These are phyloP conservation scores for Silene conica DNA, from an alignment of 148 eudicot genomes.

Conservation along the genomic window DNA sequence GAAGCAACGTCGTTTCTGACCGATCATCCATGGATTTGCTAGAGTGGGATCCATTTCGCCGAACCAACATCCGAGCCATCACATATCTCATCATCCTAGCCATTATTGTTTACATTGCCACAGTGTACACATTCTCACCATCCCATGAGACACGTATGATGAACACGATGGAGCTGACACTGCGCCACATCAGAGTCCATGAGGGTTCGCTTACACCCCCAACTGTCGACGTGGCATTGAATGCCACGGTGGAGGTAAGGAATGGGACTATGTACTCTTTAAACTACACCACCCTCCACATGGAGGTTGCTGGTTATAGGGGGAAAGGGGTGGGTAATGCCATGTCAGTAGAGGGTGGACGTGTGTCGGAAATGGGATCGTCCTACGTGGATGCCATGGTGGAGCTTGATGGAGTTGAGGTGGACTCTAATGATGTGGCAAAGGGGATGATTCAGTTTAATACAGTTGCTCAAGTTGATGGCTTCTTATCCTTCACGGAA, in stretches of 20 bases:
- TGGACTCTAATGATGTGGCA: constrained; percentile 47
- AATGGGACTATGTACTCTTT: constrained; percentile 48
- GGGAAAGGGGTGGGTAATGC: constrained; percentile 62
- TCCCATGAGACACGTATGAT: constrained; percentile 41
- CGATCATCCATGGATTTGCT: constrained; percentile 7
- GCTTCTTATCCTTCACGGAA: constrained; percentile 34
- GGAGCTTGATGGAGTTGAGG: constrained; percentile 38
- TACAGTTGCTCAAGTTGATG: constrained; percentile 47
- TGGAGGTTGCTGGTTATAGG: constrained; percentile 52
- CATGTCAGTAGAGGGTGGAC: constrained; percentile 46
- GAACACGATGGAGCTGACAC: constrained; percentile 38
- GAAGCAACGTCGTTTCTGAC: constrained; percentile 42
- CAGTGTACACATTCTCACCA: constrained; percentile 53
- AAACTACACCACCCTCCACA: constrained; percentile 30
- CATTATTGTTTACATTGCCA: constrained; percentile 23
- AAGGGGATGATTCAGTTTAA: constrained; percentile 53
- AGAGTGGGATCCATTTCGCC: constrained; percentile 22
- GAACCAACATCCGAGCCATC: constrained; percentile 12
- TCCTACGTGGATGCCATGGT: constrained; percentile 62
- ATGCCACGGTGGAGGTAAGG: constrained; percentile 39
- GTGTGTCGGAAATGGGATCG: constrained; percentile 40
- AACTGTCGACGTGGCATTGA: constrained; percentile 45
- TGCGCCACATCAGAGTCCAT: constrained; percentile 38
- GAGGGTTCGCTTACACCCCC: constrained; percentile 25
- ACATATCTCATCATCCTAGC: constrained; percentile 33